Percentiles rank a stretch among this genome's conserved stretches.
phyloP scores from a whole-genome alignment of 2,329 filamentous ascomycete species.

The Colletotrichum sojae region DNA sequence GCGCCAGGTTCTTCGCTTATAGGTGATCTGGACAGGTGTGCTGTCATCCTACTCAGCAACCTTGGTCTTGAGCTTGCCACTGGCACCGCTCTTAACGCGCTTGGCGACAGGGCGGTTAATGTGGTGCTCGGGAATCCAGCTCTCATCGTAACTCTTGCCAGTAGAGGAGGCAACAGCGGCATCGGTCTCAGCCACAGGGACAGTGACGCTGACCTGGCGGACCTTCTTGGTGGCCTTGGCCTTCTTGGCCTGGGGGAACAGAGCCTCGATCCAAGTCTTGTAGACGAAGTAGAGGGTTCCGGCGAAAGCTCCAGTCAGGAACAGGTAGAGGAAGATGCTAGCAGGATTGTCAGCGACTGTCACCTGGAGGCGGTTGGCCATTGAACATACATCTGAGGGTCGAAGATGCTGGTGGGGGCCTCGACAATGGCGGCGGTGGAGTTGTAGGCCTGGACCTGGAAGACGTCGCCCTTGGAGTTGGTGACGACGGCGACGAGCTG shows the following conservation, averaged over 20 bases:
- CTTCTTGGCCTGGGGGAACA: constrained; percentile 92
- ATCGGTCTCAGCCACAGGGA: constrained; percentile 78
- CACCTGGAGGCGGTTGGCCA: constrained; percentile 2
- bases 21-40: constrained; percentile 4
- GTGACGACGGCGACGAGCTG: constrained; percentile 82
- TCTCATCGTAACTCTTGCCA: constrained; percentile 86
- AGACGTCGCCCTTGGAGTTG: constrained; percentile 76
- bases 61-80: constrained; percentile 54
- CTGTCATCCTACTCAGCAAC: constrained; percentile 30
- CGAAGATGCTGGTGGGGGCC: constrained; percentile 90
- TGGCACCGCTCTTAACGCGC: constrained; percentile 73
- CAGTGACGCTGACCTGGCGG: constrained; percentile 77
- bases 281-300: constrained; percentile 96
- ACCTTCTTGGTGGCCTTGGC: constrained; percentile 70
- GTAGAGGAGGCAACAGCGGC: constrained; percentile 77
- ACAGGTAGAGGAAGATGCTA: constrained; percentile 97
- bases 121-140: constrained; percentile 93
- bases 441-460: constrained; percentile 85
- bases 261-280: constrained; percentile 95
- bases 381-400: constrained; percentile 88
- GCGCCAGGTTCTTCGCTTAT: constrained; percentile 20
- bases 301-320: constrained; percentile 83
- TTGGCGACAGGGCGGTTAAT: constrained; percentile 86
- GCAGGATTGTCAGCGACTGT: constrained; percentile 62
- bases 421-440: constrained; percentile 90